Evolutionary conservation across 1,139 yeast species (phyloP), one percentile per base, ranked within the genome.

Genomic region (Ogataea hybrid): DNA sequence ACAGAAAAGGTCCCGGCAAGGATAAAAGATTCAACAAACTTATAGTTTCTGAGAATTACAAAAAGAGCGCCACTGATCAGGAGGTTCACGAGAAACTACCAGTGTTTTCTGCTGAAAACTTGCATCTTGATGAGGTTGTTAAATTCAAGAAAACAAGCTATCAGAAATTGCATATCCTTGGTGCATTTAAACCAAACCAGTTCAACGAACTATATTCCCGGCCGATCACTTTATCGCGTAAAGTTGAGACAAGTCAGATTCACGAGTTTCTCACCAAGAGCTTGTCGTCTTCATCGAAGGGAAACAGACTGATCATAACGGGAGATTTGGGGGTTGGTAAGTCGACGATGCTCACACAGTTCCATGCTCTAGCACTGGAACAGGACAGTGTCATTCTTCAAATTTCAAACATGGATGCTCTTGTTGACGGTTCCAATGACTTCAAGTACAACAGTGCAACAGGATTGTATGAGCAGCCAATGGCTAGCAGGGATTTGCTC

Each of bases 251-350:
- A 2, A 36, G 54, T 10, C 47, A 54, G 27, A 39, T 73, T 6
- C 43, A 55, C 9, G 52, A 60, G 1, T 52, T 70, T 8, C 53
- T 66, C 17, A 37, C 55, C n/a, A 46, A 52, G 5, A 42, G 64
- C 3, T 22, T 37, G 0, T 34, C 44, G 6, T 33, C 61, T 1
- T 39, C 64, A 1, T 68, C 78, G 1, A 55, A 59, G 14, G 55
- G 64, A 10, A 84, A 81, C 59, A 71, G 85, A 56, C 53, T 74
- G 31, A 69, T 84, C 37, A 52, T 90, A 17, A 64, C 77, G 25
- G 97, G 97, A 32, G 80, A 74, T 44, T 68, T 77, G 37, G 96
- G 96, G 35, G 73, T 76, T 9, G 97, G 97, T 9, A 90, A 90
- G 66, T 77, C 92, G 3, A 78, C 89, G 0, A 62, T 84, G 30